These are phyloP conservation scores for Friedmanniomyces simplex DNA, from an alignment of 495 filamentous ascomycete genomes.

Conservation along the genomic window DNA sequence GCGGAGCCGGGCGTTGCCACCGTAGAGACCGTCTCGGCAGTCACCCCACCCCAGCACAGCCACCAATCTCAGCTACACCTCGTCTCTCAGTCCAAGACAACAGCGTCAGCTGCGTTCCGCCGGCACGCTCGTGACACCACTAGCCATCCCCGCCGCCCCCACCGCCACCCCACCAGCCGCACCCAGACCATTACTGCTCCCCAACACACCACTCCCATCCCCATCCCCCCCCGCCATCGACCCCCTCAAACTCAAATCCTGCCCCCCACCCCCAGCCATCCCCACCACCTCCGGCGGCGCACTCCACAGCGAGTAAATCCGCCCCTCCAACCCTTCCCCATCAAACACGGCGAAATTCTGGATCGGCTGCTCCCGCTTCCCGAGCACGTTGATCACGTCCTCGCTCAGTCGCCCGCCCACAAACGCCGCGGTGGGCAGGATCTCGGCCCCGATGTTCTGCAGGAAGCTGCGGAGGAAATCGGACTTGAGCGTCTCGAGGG, in stretches of 20 bases:
- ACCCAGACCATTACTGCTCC: slow-evolving; percentile 1
- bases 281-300: slow-evolving; percentile 14
- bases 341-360: slow-evolving; percentile 93
- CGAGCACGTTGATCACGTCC: slow-evolving; percentile 93
- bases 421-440: slow-evolving; percentile 81
- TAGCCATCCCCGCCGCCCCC: background rate
- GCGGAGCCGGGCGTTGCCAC: no score
- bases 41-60: background rate
- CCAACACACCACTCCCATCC: background rate
- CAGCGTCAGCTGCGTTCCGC: background rate
- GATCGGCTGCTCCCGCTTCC: slow-evolving; percentile 79
- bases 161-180: slow-evolving; percentile 4
- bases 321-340: slow-evolving; percentile 64
- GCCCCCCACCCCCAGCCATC: background rate
- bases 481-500: slow-evolving; percentile 60
- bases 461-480: slow-evolving; percentile 75
- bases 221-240: background rate
- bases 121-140: background rate
- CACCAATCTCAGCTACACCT: background rate
- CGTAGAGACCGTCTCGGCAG: no score
- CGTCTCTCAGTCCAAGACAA: background rate
- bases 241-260: no score
- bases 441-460: slow-evolving; percentile 67
- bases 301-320: slow-evolving; percentile 57
- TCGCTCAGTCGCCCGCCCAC: slow-evolving; percentile 84